Evolutionary conservation across 345 rosid genomes (phyloP), one percentile per base, ranked within the genome.

Genomic region (Durio zibethinus): DNA sequence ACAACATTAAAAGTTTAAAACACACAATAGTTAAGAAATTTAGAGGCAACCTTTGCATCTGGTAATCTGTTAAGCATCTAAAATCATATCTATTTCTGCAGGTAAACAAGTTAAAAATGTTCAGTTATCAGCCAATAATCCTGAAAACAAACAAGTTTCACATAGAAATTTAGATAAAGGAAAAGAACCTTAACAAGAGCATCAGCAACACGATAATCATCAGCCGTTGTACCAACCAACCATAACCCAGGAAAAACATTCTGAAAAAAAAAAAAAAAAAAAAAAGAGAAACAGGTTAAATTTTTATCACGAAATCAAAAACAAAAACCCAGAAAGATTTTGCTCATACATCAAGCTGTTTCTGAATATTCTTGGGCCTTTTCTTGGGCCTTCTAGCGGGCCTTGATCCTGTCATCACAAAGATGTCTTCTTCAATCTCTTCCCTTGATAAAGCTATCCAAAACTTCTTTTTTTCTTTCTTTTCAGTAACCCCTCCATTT

Each of bases 351-450:
- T 92, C 97, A 63, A 96, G 86, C 75, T 85, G 85, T 71, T 90
- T 96, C 87, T 96, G 97, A 63, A 86, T 83, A 9, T 86, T 87
- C 86, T 89, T 93, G 6, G 94, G 85, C 35, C 98, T 85, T 82
- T 90, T 96, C 68, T 79, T 79, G 25, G 98, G 99, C 69, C 98
- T 82, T 43, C 99, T 84, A 4, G 94, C 77, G 15, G 98, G 93
- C 50, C 94, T 89, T 16, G 88, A 89, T 66, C 97, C 99, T 23
- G 97, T 92, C 93, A 93, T 85, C 79, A 89, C 77, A 77, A 90
- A 96, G 67, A 96, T 66, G 74, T 96, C 99, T 77, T 96, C 99
- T 76, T 96, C 99, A 73, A 96, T 91, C 85, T 96, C 98, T 3
- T 96, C 99, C 70, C 86, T 80, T 6, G 97, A 89, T 31, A 93